phyloP scores from a whole-genome alignment of 1,139 yeast species.

The Kodamaea sp. region DNA sequence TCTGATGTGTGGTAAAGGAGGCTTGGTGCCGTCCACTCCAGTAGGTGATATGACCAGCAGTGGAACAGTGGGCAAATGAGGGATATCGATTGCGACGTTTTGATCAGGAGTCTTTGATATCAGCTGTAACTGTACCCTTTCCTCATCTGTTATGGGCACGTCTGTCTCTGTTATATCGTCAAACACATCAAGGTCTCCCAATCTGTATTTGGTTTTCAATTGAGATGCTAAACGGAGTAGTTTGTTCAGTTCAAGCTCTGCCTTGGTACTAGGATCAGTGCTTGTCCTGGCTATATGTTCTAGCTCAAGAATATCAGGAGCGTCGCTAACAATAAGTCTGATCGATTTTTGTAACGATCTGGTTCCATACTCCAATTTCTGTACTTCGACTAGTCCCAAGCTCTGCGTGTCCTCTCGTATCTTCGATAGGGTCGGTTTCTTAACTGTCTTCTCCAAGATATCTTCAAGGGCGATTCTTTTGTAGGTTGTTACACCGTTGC shows the following conservation, averaged over 20 bases:
- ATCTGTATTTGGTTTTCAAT: conserved; percentile 54
- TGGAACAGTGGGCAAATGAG: conserved; percentile 6
- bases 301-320: conserved; percentile 53
- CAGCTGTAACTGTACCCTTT: conserved; percentile 11
- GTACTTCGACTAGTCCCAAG: conserved; percentile 41
- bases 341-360: conserved; percentile 53
- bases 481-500: too few species aligned
- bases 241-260: conserved; percentile 54
- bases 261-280: conserved; percentile 39
- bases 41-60: conserved; percentile 10
- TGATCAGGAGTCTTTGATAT: conserved; percentile 1
- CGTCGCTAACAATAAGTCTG: conserved; percentile 49
- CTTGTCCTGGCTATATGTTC: conserved; percentile 26
- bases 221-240: conserved; percentile 61
- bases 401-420: too few species aligned
- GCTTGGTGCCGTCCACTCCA: conserved; percentile 30
- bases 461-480: too few species aligned
- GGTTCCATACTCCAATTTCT: conserved; percentile 44
- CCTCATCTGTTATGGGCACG: conserved; percentile 15
- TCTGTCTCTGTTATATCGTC: conserved; percentile 42
- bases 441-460: too few species aligned
- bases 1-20: conserved; percentile 68
- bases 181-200: conserved; percentile 49
- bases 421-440: too few species aligned
- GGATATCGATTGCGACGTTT: conserved; percentile 12